Evolutionary conservation across 176 grass and related monocot genomes (phyloP), one percentile per base, ranked within the genome.

Genomic region (Phragmites australis): DNA sequence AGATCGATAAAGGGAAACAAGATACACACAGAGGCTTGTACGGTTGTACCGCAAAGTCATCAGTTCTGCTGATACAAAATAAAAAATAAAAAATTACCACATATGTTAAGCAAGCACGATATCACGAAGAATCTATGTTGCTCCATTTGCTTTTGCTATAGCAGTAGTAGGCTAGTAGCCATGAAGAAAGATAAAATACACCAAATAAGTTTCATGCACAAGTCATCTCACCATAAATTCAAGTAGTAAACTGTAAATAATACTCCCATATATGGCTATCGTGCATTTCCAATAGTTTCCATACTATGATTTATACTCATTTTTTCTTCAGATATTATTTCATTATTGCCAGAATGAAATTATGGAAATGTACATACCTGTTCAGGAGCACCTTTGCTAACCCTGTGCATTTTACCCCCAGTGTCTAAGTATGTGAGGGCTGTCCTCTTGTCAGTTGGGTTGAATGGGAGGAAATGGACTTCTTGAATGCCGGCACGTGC

Each of bases 361-460:
- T 31, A 19, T n/a, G 13, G n/a, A 61, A 66, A 60, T 69, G 31
- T 68, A 71, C 23, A 79, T 93, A 93, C 91, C 91, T 93, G 91
- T 63, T 93, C 91, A 29, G 91, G 91, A 72, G 91, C 91, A 85
- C 91, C 91, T 80, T 93, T 93, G 82, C 91, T 93, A 81, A 88
- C 88, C 23, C 91, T 84, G 71, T 93, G 85, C 91, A 89, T 88
- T 82, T 82, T 88, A 64, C 91, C 88, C 40, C 56, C n/a, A 18
- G 78, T 60, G 7, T 93, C 88, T 31, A 93, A 88, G 77, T 93
- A 93, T 56, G 91, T 93, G 59, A 93, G 85, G 67, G 91, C 91
- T 45, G 91, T 93, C 72, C 91, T 82, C 75, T 93, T 93, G 40
- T 93, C 88, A 19, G 88, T 89, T 72, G 91, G 91, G 65, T 93